Percentiles rank a stretch among this genome's conserved stretches.
Conservation (phyloP, 495 filamentous ascomycete species). For the Penicillium flavigenum region DNA sequence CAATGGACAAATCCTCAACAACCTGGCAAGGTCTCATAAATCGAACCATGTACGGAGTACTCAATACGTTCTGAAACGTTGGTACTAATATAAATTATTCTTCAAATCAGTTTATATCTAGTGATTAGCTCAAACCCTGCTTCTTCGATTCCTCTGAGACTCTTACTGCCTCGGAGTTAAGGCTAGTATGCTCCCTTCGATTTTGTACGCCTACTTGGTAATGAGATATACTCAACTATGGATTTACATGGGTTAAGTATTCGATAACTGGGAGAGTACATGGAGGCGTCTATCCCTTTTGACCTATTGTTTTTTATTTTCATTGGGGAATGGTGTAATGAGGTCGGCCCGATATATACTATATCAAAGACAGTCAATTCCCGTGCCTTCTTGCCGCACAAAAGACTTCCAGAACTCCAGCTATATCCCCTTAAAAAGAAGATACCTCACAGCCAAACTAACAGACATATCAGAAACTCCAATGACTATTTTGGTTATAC, state of each 20-base stretch:
- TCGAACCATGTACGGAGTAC: not conserved
- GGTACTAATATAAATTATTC: not conserved
- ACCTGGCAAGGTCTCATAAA: not conserved
- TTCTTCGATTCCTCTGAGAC: not conserved
- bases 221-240: not conserved
- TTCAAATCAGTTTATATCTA: not conserved
- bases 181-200: not conserved
- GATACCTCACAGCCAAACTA: not conserved
- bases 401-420: not conserved
- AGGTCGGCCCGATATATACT: not conserved
- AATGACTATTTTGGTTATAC: not conserved
- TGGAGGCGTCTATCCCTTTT: not conserved
- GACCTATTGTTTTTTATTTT: not conserved
- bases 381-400: not conserved
- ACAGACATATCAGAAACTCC: not conserved
- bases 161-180: not conserved
- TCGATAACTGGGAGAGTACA: not conserved
- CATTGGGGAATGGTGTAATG: not conserved
- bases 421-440: not conserved
- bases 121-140: not conserved
- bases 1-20: slow-evolving; percentile 2
- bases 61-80: not conserved
- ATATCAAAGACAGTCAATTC: not conserved
- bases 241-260: not conserved
- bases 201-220: not conserved